Base-by-base conservation (phyloP, 2,329 filamentous ascomycete species). In the Venturia effusa region DNA sequence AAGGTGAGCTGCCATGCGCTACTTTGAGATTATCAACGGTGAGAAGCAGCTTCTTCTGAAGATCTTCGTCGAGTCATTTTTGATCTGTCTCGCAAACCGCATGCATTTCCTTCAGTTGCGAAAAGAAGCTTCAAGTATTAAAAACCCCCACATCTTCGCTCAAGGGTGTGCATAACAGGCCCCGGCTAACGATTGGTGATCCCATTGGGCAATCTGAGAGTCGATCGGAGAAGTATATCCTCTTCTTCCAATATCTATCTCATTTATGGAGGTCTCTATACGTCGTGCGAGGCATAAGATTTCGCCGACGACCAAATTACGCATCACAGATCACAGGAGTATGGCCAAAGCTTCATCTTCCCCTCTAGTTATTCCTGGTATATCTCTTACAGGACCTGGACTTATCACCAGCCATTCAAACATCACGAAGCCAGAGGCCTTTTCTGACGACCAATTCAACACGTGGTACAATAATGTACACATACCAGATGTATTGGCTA, bases 401-500 rank as follows among this genome's bases (percentile, higher is more conserved):
- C 64, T 71, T 39, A 64, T 71, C 41, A 64, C 69, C 62, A 24
- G 22, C 19, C 7, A 27, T 64, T 62, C 41, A 27, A 67, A 65
- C n/a, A 66, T 70, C 19, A 66, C 59, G 1, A 34, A 66, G 41
- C 59, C 66, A 15, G 68, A 68, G 1, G 57, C 67, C n/a, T 45
- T 71, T 11, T 66, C 68, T 11, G 32, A 67, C 61, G 68, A 69
- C n/a, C 66, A 61, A 2, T 62, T 71, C 19, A 64, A 68, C 19
- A 68, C 67, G 54, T 73, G 70, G 69, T 68, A 70, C 32, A 65
- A 71, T 27, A 66, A 69, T 24, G 67, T 68, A 8, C 71, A 70
- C 41, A 61, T 70, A 13, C 70, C 70, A 1, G 66, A 64, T 13
- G 41, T 72, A 15, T 13, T 72, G 34, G 64, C 64, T 6, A 68